Evolutionary conservation across 1,139 yeast genomes (phyloP), one percentile per base, ranked within the genome.

Genomic region (Pneumocystis sp.): DNA sequence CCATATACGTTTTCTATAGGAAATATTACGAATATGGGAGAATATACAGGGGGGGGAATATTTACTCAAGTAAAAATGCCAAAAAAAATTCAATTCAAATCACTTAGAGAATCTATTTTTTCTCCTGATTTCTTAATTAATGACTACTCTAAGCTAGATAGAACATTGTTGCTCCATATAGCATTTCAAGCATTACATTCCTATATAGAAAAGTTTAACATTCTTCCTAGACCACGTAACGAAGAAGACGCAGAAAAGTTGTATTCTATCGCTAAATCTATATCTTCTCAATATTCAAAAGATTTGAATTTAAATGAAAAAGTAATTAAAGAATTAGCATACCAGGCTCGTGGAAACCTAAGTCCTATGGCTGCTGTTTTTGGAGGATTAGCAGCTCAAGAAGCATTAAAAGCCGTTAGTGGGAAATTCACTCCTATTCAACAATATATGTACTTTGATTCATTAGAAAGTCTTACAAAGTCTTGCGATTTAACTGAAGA

Each of bases 371-470:
- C 85, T 68, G 97, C 97, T 4, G 86, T 91, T 70, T 84, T 83
- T 73, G 99, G 99, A 74, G 98, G 98, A 50, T 79, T 93, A 66
- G 86, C 89, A 65, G 99, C 98, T 2, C 99, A 93, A 77, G 98
- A 93, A 78, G 97, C 89, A 37, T 82, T 93, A 74, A 93, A 93
- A 78, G 95, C 96, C 63, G 87, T 93, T 71, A 87, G 97, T 8
- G 96, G 97, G 63, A 93, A 93, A 78, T 93, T 91, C 73, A 83
- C 85, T 15, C 98, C 99, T 17, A 80, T 91, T 65, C 86, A 87
- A 74, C 99, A 93, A 77, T 89, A 86, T 82, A 78, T 91, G 74
- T 93, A 93, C 76, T 93, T 88, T 75, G 99, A 93, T 73, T 90
- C 97, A 0, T 79, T 93, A 71, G 99, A 93, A 77, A 86, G 96